Base-by-base conservation (phyloP, 1,284 basidiomycete species). In the Ceratobasidium sp. region DNA sequence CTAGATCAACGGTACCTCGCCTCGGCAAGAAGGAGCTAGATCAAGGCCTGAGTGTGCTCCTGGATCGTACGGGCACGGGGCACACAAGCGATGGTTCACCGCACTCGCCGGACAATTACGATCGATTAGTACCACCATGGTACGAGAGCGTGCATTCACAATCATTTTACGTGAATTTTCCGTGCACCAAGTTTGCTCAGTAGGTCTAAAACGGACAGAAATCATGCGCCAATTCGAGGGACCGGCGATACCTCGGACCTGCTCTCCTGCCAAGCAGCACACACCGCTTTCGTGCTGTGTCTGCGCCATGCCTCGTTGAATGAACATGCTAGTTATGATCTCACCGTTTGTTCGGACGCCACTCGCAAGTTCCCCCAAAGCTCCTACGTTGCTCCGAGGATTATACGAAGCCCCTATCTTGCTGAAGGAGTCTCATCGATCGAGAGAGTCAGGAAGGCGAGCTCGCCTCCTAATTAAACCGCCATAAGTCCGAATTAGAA, bases 301-400 rank as follows among this genome's bases (percentile, higher is more conserved):
- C 8, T 22, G n/a, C 54, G 32, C 54, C 54, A 55, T 55, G 42
- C 54, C 35, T 13, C 34, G 15, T 55, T 38, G 38, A 31, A 17
- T 15, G 40, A 56, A 40, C n/a, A 25, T 29, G 40, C 40, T 20
- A 17, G 38, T 17, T 20, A 47, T 47, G 45, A 47, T 10, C 45
- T 47, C 45, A 47, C 22, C 20, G 49, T 52, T 38, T 34, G 15
- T 13, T 49, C 53, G 47, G 42, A 22, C 35, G 60, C 60, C 60
- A 65, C 60, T 27, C 22, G n/a, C 7, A 38, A 13, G 35, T 42
- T 50, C 49, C 35, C 15, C 31, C 47, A 31, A 40, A 29, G n/a
- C 60, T 53, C 60, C 60, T 29, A 17, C 20, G 60, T 27, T 65
- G 22, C 20, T 53, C 60, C 60, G 60, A 65, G 31, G 60, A 52